A percentile compares a stretch with the other conserved stretches of the same genome.
Evolutionary conservation across 352 stramenopile genomes (phyloP).

Genomic region (Pythium dissimile): DNA sequence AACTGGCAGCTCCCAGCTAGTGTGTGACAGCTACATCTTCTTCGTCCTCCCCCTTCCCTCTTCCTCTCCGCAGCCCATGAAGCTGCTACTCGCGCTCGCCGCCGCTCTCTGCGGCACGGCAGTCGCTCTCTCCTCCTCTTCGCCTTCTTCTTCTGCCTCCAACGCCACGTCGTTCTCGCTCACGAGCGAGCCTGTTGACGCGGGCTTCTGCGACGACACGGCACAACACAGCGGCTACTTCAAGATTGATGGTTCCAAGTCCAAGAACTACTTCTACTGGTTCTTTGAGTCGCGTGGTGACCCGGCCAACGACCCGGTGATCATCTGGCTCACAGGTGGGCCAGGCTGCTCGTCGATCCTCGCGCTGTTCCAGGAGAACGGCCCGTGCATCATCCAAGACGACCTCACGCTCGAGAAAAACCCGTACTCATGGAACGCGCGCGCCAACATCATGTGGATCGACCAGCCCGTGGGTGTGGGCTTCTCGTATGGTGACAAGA

Average conservation of each 20-base stretch:
- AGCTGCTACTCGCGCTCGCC: conserved; percentile 16
- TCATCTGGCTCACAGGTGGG: conserved; percentile 97
- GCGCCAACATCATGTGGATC: conserved; percentile 95
- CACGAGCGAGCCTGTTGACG: conserved; percentile 48
- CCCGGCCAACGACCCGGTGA: conserved; percentile 87
- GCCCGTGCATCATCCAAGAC: conserved; percentile 91
- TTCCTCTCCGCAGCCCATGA: conserved; percentile 5
- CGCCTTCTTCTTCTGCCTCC: background rate
- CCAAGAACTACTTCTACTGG: conserved; percentile 97
- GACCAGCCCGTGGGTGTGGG: conserved; percentile 95
- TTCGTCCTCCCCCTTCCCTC: conserved; percentile 1
- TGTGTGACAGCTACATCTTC: background rate
- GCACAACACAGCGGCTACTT: conserved; percentile 85
- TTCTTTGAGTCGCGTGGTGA: conserved; percentile 91
- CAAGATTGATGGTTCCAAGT: conserved; percentile 72
- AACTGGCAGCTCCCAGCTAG: background rate
- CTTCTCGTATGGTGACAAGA: conserved; percentile 91
- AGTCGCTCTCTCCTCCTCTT: background rate
- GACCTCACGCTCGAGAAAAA: conserved; percentile 87
- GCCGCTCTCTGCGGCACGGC: background rate
- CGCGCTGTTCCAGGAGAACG: conserved; percentile 94
- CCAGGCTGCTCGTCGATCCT: conserved; percentile 93
- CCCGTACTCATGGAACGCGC: conserved; percentile 92
- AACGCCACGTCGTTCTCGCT: conserved; percentile 43
- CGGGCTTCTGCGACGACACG: conserved; percentile 68